These are phyloP conservation scores for Wickerhamiella alocasiicola DNA, from an alignment of 805 yeast genomes.

Conservation along the genomic window DNA sequence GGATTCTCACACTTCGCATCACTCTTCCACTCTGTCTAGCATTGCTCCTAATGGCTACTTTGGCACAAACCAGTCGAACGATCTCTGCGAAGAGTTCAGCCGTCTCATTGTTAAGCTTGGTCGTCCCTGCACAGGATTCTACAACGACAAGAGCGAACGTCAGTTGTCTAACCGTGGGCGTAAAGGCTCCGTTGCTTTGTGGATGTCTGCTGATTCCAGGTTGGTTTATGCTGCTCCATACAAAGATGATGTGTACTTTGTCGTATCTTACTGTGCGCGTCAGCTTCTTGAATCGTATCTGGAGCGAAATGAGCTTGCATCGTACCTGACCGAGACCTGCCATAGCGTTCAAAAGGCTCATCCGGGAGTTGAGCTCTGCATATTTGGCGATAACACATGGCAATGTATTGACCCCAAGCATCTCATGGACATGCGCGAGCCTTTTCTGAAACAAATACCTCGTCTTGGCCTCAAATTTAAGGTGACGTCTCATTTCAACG, in stretches of 20 bases:
- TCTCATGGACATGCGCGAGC: not conserved
- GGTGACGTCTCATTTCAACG: not conserved
- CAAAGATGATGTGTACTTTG: too few relatives aligned
- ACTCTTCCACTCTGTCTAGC: not conserved
- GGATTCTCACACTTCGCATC: not conserved
- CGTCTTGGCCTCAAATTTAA: not conserved
- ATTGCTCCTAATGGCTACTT: not conserved
- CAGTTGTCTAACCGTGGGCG: slow-evolving; percentile 5
- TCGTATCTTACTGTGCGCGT: not conserved
- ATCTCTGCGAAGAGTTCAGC: not conserved
- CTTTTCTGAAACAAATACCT: not conserved
- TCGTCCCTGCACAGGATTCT: not conserved
- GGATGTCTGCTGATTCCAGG: not conserved
- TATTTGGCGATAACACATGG: not conserved
- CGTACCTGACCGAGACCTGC: not conserved
- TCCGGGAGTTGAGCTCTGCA: not conserved
- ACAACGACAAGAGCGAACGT: not conserved
- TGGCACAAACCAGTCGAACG: not conserved
- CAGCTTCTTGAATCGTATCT: not conserved
- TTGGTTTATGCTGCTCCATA: not conserved
- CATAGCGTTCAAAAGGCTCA: not conserved
- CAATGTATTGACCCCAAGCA: not conserved
- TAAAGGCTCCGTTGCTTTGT: not conserved
- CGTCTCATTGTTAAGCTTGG: not conserved
- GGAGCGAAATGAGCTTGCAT: not conserved